Evolutionary conservation across 768 basidiomycete genomes (phyloP), one percentile per base, ranked within the genome.

Genomic region (Russula griseocarnosa): DNA sequence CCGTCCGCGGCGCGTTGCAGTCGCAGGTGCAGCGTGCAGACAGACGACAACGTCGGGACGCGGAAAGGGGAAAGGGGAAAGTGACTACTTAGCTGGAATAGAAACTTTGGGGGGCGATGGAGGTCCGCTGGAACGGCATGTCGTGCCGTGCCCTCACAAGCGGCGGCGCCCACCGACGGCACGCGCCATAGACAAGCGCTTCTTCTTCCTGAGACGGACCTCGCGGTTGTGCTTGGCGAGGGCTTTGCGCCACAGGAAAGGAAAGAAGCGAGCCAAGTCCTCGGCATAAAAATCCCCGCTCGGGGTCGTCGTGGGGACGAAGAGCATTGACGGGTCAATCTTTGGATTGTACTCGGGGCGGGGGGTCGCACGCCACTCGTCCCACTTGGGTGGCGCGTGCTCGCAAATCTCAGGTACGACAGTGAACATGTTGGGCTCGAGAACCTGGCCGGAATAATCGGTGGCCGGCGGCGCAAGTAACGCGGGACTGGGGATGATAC

Each of bases 401-500:
- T 61, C 49, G 44, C 42, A 26, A 22, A 65, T 38, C n/a, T 30
- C 59, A 9, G 64, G 64, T 3, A 65, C 47, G 55, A 61, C 20
- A 14, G 40, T 10, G 40, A 61, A 52, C 38, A 26, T 46, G n/a
- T 52, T 55, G 2, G 49, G 32, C 8, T 50, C 16, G 55, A 65
- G 47, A 42, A 65, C n/a, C 36, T 61, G 49, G 44, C 60, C 64
- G 1, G 32, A 1, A 44, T 22, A 52, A 24, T 52, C 38, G 38
- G 60, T 61, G 14, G 64, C 59, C 14, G 60, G 64, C 20, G 64
- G 59, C 2, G 60, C 64, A 50, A 65, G 54, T 26, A 52, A n/a
- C 1, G 60, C 32, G 38, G 64, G 59, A 32, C 34, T 47, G 20
- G 60, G 51, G 34, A 65, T 22, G 47, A 55, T 24, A 40, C 51